Percentiles rank a stretch among this genome's conserved stretches.
Conservation (phyloP, 1,139 yeast species). For the Kurtzmaniella quercitrusa region DNA sequence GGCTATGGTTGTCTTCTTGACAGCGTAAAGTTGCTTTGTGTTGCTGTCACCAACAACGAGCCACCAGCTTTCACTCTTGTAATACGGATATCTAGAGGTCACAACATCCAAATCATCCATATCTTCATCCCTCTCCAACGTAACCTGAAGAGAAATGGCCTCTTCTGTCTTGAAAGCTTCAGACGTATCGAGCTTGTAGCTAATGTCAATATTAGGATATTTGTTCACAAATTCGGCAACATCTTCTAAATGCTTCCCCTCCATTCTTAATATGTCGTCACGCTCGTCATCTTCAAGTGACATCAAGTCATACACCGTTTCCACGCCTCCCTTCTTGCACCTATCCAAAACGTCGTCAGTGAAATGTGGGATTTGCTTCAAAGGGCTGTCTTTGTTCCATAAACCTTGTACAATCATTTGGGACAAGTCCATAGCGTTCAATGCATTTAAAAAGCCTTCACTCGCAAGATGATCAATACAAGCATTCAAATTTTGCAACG, state of each 20-base stretch:
- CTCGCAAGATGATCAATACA: slow-evolving; percentile 74
- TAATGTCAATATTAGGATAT: slow-evolving; percentile 81
- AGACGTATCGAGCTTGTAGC: slow-evolving; percentile 43
- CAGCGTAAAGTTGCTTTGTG: slow-evolving; percentile 63
- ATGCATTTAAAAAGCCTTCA: slow-evolving; percentile 75
- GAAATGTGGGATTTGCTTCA: slow-evolving; percentile 79
- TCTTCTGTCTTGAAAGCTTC: slow-evolving; percentile 34
- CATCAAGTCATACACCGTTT: slow-evolving; percentile 80
- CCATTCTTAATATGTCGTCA: slow-evolving; percentile 55
- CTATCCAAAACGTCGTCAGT: slow-evolving; percentile 50
- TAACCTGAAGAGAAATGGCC: slow-evolving; percentile 45
- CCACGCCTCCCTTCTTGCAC: slow-evolving; percentile 54
- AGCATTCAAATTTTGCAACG: slow-evolving; percentile 56
- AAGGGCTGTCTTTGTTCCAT: slow-evolving; percentile 78
- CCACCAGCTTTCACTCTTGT: slow-evolving; percentile 85
- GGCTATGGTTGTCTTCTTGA: slow-evolving; percentile 58
- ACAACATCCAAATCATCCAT: slow-evolving; percentile 63
- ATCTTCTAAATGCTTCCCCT: slow-evolving; percentile 43
- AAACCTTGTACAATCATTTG: slow-evolving; percentile 88
- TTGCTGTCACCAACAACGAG: slow-evolving; percentile 68
- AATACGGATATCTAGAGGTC: slow-evolving; percentile 51
- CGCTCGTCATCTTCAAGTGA: slow-evolving; percentile 79
- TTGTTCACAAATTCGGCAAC: slow-evolving; percentile 88
- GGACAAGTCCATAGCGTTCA: slow-evolving; percentile 79
- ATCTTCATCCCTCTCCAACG: slow-evolving; percentile 68